These are phyloP conservation scores for Pisolithus marmoratus DNA, from an alignment of 768 basidiomycete species.

Conservation along the genomic window DNA sequence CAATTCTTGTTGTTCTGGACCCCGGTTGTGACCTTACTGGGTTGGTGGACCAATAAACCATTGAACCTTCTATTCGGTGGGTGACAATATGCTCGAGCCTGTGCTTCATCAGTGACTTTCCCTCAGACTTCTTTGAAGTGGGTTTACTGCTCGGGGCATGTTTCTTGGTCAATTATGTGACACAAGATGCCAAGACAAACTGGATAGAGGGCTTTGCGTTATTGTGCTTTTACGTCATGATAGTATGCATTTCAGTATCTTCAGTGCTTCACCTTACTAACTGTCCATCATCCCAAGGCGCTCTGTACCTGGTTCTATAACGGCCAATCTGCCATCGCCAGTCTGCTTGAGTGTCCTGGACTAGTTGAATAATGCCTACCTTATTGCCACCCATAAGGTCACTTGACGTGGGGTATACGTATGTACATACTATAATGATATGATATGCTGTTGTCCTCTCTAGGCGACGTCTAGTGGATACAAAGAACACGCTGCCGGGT, in stretches of 20 bases:
- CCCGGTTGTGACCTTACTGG: conserved; percentile 63
- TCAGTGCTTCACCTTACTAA: neutral
- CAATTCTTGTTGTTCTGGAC: conserved; percentile 79
- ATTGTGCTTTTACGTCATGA: conserved; percentile 64
- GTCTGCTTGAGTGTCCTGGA: conserved; percentile 33
- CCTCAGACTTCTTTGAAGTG: conserved; percentile 64
- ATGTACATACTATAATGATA: neutral
- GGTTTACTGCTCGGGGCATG: conserved; percentile 58
- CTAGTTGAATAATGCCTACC: conserved; percentile 16
- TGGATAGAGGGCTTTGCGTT: conserved; percentile 70
- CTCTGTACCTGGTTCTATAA: conserved; percentile 64
- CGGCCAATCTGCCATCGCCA: conserved; percentile 51
- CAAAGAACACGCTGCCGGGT: neutral
- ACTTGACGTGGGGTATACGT: too few species aligned
- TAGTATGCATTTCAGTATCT: conserved; percentile 32
- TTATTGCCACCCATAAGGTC: neutral
- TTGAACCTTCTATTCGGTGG: conserved; percentile 64
- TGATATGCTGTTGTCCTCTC: neutral
- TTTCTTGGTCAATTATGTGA: conserved; percentile 77
- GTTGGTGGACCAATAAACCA: conserved; percentile 61
- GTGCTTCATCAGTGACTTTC: neutral
- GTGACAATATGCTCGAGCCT: conserved; percentile 7
- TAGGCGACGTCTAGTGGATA: neutral
- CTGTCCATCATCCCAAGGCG: conserved; percentile 32
- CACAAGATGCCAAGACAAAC: conserved; percentile 73